Base-by-base conservation (phyloP, 2,329 filamentous ascomycete species). In the Botrytis galanthina region DNA sequence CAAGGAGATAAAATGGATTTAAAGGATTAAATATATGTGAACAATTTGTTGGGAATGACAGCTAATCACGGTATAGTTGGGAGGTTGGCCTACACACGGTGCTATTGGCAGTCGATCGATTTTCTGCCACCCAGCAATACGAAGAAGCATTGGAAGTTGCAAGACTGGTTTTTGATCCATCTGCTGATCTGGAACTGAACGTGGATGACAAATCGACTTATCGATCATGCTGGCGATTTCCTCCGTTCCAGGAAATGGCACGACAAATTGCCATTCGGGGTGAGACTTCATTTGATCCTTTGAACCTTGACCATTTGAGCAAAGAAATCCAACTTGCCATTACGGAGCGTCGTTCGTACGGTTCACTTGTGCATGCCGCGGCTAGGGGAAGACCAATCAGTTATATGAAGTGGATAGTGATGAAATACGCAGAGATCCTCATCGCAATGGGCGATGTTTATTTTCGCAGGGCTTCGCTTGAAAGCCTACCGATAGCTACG, bases 361-460 rank as follows among this genome's bases (percentile, higher is more conserved):
- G 79, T 69, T 77, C 4, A 51, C 75, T n/a, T 73, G 78, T 66
- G 77, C 79, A 16, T 80, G 78, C 68, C 5, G 61, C 80, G 0
- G 80, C 81, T 7, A 76, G 81, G 0, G 61, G 35, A 3, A 69
- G 80, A 22, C 77, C 78, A 2, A 46, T 76, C 1, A 76, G 78
- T 3, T 82, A 81, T 72, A 82, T 81, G 81, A 81, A 80, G 68
- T 75, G 77, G 73, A 71, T 80, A 16, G 80, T 78, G 10, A 77
- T 81, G 74, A 81, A 80, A 70, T 82, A 83, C 74, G 77, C 81
- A 46, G 75, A 79, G 60, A 80, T 79, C 59, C 75, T 82, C 14
- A 77, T 82, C 26, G 80, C 78, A 5, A 73, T 66, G 22, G 81
- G 81, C 0, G 81, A 82, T 63, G 67, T 71, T 8, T 78, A 78